Base-by-base conservation (phyloP, 208 protist genomes). In the Wallacemonas rigidus region DNA sequence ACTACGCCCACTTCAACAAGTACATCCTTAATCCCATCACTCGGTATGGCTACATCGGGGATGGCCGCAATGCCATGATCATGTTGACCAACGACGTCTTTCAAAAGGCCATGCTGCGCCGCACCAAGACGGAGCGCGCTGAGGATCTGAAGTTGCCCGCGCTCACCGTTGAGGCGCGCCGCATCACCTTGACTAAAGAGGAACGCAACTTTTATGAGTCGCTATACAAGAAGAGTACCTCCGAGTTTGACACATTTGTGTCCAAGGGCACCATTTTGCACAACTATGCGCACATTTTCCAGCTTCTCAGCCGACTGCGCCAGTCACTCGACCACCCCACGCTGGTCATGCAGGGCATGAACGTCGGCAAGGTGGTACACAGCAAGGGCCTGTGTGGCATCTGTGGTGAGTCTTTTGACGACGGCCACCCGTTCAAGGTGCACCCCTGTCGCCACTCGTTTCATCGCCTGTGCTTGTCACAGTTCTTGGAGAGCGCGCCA, bases 221-320 rank as follows among this genome's bases (percentile, higher is more conserved):
- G 1, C 79, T 97, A 26, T 97, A 97, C 88, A 96, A 97, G 80
- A 92, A 87, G 75, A 94, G 88, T 62, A 90, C 91, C 69, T 77
- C 89, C 2, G 76, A 93, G 64, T 98, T 97, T 75, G 90, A 98
- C 71, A 94, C 86, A 12, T 98, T 97, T 79, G 89, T 98, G 17
- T 56, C 79, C 56, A 95, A 95, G 71, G 92, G 92, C 48, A 97
- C 92, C 7, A 81, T 98, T 55, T 77, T 98, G 53, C 91, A 98
- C 83, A 98, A 98, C 82, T 98, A 98, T 79, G 94, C 94, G 41
- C 91, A 98, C 74, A 98, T 98, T 77, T 97, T 98, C 81, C 93
- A 98, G 75, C 77, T 98, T 45, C 82, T 98, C 45, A 95, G 91
- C 67, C 87, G 94, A 15, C 86, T 98, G 61, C 88, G 94, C 8